phyloP scores from a whole-genome alignment of 2,329 filamentous ascomycete genomes.

The Chaetomiaceae sp. region DNA sequence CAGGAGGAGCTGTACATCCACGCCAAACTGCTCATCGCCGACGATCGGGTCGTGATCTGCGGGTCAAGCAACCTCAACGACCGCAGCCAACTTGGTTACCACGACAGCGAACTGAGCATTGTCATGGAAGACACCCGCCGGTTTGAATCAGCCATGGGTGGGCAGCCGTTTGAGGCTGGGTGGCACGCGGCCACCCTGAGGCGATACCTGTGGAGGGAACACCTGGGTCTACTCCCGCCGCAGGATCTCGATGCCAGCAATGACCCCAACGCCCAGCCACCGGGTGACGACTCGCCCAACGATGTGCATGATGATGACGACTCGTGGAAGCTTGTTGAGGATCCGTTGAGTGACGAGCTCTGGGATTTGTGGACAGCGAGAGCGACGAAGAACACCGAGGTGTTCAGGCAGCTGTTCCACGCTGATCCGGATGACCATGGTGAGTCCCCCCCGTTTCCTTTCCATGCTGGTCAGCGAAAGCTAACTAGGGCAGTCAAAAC shows the following conservation, averaged over 20 bases:
- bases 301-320: constrained; percentile 58
- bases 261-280: constrained; percentile 71
- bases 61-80: constrained; percentile 91
- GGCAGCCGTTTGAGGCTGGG: constrained; percentile 70
- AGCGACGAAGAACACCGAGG: constrained; percentile 66
- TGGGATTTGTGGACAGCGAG: constrained; percentile 65
- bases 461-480: background rate
- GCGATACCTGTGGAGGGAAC: constrained; percentile 83
- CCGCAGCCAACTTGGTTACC: constrained; percentile 77
- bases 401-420: constrained; percentile 78
- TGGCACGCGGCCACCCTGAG: constrained; percentile 77
- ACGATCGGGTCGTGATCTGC: constrained; percentile 80
- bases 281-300: constrained; percentile 61
- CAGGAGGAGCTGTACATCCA: constrained; percentile 97
- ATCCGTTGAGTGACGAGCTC: constrained; percentile 64
- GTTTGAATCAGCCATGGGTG: constrained; percentile 72
- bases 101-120: constrained; percentile 87
- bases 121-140: constrained; percentile 79
- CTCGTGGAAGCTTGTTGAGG: constrained; percentile 61
- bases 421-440: constrained; percentile 84
- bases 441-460: constrained; percentile 34
- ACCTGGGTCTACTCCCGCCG: constrained; percentile 73
- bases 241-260: constrained; percentile 64
- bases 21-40: constrained; percentile 82
- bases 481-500: constrained; percentile 58